Evolutionary conservation across 345 rosid genomes (phyloP), one percentile per base, ranked within the genome.

Genomic region (Salix brachista): DNA sequence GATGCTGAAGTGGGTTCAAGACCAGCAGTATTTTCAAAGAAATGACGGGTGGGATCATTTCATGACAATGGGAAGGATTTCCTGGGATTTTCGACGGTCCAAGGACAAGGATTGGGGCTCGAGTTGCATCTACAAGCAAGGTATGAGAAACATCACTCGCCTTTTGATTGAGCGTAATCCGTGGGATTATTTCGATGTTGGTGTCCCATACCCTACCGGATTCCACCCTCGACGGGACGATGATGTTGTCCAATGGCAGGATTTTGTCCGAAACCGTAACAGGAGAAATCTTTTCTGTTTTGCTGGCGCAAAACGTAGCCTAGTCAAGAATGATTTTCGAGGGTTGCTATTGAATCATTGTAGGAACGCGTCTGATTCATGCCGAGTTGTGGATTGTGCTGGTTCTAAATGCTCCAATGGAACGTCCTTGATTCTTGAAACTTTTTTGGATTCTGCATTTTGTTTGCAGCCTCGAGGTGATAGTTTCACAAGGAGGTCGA

Each of bases 21-120:
- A 81, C 69, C 99, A 96, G 41, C 90, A 86, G 21, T 82, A 86
- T 36, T 96, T 84, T 88, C 84, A 75, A 66, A 83, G 75, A 84
- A 94, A 98, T 3, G 75, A 84, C 78, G 99, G 98, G 11, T 92
- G 99, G 99, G 88, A 96, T 90, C 99, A 96, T 73, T 96, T 94
- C 78, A 71, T 94, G 44, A 87, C 94, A 7, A 91, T 94, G 98
- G 99, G 98, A 0, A 92, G 99, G 39, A 94, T 96, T 87, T 87
- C 98, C 17, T 96, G 98, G 99, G 99, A 96, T 85, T 96, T 96
- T 75, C 89, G 99, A 2, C 86, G 98, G 72, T 82, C 97, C 19
- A 88, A 80, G 10, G 88, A 86, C 72, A 69, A 87, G 0, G 99
- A 91, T 69, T 96, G 99, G 99, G 99, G 99, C 16, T 96, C 98